Conservation (phyloP, 2,329 filamentous ascomycete genomes). For the Sporothrix euskadiensis region DNA sequence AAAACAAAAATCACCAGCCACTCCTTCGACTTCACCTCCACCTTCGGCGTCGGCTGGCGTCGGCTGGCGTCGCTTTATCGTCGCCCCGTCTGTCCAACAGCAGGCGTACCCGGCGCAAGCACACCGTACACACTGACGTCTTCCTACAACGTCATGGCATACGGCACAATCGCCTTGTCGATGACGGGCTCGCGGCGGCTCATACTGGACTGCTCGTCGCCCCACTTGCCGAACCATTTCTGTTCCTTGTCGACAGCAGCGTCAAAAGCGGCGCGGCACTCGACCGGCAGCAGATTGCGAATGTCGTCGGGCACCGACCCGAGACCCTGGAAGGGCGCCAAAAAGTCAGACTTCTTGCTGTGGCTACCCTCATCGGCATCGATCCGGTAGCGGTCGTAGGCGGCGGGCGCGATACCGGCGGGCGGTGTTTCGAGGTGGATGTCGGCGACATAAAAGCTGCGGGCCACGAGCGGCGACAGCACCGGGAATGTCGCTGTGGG, state of each 20-base stretch:
- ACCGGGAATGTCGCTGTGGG: slow-evolving; percentile 48
- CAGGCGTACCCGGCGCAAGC: background rate
- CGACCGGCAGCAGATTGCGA: slow-evolving; percentile 63
- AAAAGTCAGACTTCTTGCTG: slow-evolving; percentile 43
- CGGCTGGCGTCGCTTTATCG: no score
- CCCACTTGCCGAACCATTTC: slow-evolving; percentile 75
- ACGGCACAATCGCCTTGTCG: slow-evolving; percentile 65
- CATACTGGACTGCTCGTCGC: slow-evolving; percentile 61
- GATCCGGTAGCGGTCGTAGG: slow-evolving; percentile 46
- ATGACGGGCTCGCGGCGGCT: slow-evolving; percentile 57
- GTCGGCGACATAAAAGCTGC: slow-evolving; percentile 60
- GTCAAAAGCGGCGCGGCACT: slow-evolving; percentile 73
- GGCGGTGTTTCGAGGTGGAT: slow-evolving; percentile 55
- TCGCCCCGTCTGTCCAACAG: no score
- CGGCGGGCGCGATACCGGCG: slow-evolving; percentile 48
- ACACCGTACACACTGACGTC: background rate
- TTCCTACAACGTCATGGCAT: slow-evolving; percentile 45
- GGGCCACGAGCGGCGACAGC: slow-evolving; percentile 51
- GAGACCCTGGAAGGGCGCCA: slow-evolving; percentile 61
- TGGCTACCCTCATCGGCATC: slow-evolving; percentile 33
- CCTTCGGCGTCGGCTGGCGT: background rate
- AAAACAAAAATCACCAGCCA: background rate
- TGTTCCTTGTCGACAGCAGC: slow-evolving; percentile 64
- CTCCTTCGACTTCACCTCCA: no score
- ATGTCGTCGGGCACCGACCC: slow-evolving; percentile 65